Evolutionary conservation across 805 yeast species (phyloP), one percentile per base, ranked within the genome.

Genomic region (Wickerhamomyces canadensis): DNA sequence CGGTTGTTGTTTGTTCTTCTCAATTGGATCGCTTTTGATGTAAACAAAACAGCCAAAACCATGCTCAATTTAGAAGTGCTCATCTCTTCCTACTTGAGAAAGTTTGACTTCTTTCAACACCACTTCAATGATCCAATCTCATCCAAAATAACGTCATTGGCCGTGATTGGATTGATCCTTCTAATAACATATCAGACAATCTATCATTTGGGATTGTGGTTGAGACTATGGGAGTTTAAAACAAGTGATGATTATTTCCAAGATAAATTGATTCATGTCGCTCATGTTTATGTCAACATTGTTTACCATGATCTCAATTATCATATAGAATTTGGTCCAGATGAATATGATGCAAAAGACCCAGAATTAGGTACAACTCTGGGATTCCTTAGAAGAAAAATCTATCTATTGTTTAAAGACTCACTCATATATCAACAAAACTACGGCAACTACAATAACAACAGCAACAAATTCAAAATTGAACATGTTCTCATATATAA

Each of bases 311-410:
- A n/a, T n/a, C n/a, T n/a, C n/a, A 65, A 64, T 19, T 84, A 79
- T 54, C 84, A 83, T 55, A 69, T 83, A 47, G 94, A 84, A 54
- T 85, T 85, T 58, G 76, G 84, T 22, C 93, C 94, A 0, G 89
- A 81, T 48, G 95, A 85, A 49, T 84, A 76, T 53, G 42, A 56
- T 24, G 41, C 60, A 47, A 72, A 72, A 43, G 74, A 84, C 39
- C 81, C 79, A 5, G 89, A 76, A 41, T 70, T 67, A 35, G 95
- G 95, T 1, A 76, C 89, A 9, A 74, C 80, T 15, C 67, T 89
- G 24, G 70, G 65, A 14, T 76, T 80, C 44, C 65, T 87, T 38
- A 70, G 87, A 43, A 47, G 57, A 2, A 81, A 78, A 52, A 60
- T 80, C 3, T 69, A 78, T 25, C 61, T 67, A 28, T 65, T 84